Evolutionary conservation across 352 stramenopile species (phyloP), one percentile per base, ranked within the genome.

Genomic region (Pythium dissotocum): DNA sequence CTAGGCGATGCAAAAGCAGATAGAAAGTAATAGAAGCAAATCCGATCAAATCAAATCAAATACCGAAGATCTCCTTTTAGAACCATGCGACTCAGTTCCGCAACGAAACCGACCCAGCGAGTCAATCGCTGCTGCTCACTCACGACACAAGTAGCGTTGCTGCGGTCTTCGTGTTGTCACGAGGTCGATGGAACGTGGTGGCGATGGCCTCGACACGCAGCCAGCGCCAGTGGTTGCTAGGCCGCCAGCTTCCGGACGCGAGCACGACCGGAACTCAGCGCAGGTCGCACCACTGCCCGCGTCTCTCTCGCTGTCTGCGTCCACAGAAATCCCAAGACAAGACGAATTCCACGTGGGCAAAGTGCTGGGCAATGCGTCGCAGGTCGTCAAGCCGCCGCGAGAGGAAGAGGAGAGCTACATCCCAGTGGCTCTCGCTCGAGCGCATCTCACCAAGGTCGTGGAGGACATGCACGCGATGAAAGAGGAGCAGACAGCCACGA

Each of bases 391-490:
- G 32, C 64, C 67, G 7, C 54, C 51, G 1, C 63, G 69, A 4
- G 77, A 79, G 63, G 59, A 75, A 8, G 79, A 90, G 38, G 79
- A 87, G 66, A 65, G 71, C 13, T 95, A 93, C 65, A 93, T 95
- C 38, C 87, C 87, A 4, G 87, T 93, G 51, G 69, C 79, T 1
- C 69, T 95, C 0, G 87, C 87, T 12, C 75, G 76, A 14, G 58
- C 70, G 5, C 84, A 94, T 53, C 53, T 95, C 6, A 65, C 72
- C 7, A 80, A 80, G n/a, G 87, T 93, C 4, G 87, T 95, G 28
- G 58, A 77, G 5, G 87, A 93, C 44, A 93, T 95, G 83, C 85
- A 89, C 68, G 51, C 68, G 44, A 87, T 93, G 76, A 91, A 95
- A 67, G 73, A 80, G 30, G 77, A 91, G 12, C 85, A 93, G 35